Base-by-base conservation (phyloP, 2,329 filamentous ascomycete genomes). In the Monilinia aucupariae region DNA sequence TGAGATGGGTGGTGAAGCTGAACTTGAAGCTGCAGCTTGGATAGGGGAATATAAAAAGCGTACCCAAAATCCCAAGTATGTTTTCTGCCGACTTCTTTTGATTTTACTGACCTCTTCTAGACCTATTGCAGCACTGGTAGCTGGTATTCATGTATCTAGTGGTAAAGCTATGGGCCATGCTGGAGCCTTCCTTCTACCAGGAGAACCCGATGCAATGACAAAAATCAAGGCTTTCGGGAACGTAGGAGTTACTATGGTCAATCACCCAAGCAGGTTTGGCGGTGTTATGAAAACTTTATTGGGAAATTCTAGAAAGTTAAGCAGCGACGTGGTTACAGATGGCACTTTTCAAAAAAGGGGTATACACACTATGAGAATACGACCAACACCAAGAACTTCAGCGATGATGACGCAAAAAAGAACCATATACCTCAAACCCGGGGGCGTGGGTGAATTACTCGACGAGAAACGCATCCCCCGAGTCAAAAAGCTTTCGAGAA, bases 101-200 rank as follows among this genome's bases (percentile, higher is more conserved):
- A 13, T 34, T 22, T 17, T 49, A 45, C 55, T 66, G 4, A 64
- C 52, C 30, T 37, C 20, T 10, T 20, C 37, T 64, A 88, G 85
- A 69, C 89, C 90, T 0, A 89, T 92, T 51, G 85, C 88, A 71
- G 89, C 86, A 53, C 78, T 91, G 7, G 79, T 92, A 34, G 88
- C 83, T 37, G 89, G 90, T 5, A 76, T 86, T 54, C 76, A 84
- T 66, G 86, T 86, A n/a, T 81, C 82, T 7, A 77, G 79, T 20
- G 85, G 85, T 17, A 81, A 82, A 27, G 81, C 91, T 50, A 92
- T 92, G 88, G 90, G 90, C 12, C 90, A 93, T 73, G 88, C 89
- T 12, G 90, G 90, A 50, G 90, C 90, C 17, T 90, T 89, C 78
- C 79, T 80, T 60, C 80, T 85, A 1, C 80, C 85, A 8, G 87